Evolutionary conservation across 2,329 filamentous ascomycete species (phyloP).

Genomic region (Aspergillus sp.): DNA sequence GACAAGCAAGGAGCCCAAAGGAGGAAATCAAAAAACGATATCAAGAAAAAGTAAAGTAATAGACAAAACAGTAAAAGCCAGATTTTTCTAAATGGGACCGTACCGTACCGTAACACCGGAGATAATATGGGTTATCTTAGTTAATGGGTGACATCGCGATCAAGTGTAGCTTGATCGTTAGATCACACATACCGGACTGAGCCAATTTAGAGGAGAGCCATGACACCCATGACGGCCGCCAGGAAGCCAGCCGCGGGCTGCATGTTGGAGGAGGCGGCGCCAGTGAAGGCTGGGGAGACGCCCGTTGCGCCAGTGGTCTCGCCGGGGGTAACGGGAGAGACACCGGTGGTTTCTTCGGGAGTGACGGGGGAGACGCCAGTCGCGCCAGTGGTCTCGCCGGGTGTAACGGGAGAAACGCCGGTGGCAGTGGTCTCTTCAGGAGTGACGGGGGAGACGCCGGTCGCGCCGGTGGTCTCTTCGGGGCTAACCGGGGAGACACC

Average conservation of each 20-base stretch:
- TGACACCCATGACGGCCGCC: slow-evolving; percentile 40
- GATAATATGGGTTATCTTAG: background rate
- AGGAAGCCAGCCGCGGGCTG: slow-evolving; percentile 41
- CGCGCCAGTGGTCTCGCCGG: slow-evolving; percentile 1
- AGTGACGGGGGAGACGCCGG: slow-evolving; percentile 1
- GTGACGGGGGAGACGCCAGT: slow-evolving; percentile 6
- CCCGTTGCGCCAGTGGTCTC: background rate
- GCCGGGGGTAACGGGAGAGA: slow-evolving; percentile 10
- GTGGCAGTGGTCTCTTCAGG: slow-evolving; percentile 7
- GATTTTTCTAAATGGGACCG: background rate
- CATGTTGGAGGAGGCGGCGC: slow-evolving; percentile 37
- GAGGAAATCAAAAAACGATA: background rate
- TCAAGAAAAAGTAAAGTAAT: background rate
- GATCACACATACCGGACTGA: background rate
- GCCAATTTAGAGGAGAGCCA: slow-evolving; percentile 41
- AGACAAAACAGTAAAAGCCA: background rate
- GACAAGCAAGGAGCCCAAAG: background rate
- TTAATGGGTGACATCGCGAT: background rate
- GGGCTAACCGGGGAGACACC: background rate
- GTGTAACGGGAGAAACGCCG: background rate
- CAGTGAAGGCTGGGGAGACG: slow-evolving; percentile 29
- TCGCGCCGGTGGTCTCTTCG: background rate
- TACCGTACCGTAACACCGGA: background rate
- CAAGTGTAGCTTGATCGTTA: background rate
- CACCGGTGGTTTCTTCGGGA: slow-evolving; percentile 9